Evolutionary conservation across 768 basidiomycete genomes (phyloP), one percentile per base, ranked within the genome.

Genomic region (Ephemerocybe angulata): DNA sequence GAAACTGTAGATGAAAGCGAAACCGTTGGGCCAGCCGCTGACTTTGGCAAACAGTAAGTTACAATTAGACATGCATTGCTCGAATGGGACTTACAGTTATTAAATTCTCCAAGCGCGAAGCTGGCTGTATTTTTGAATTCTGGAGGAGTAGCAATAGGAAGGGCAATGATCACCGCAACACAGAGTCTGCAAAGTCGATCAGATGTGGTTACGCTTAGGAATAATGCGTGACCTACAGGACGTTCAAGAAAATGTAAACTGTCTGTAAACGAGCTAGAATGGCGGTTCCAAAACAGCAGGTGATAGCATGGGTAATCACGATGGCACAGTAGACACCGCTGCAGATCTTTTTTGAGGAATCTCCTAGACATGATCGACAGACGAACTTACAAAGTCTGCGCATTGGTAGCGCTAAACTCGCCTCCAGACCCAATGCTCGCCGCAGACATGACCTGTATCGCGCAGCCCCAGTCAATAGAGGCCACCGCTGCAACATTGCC

Each of bases 201-300:
- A 30, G 55, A 24, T 11, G 40, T 15, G 10, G 5, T 5, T 19
- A 15, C 30, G 12, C 35, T 31, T 27, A 11, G 31, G 22, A 15
- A 12, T 17, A 31, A 19, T 11, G 29, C 11, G 15, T 15, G n/a
- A 70, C 85, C 54, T 65, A 86, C 85, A 81, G 49, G 25, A 90
- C 67, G 63, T 91, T 91, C 38, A 91, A 72, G n/a, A 80, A 59
- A 21, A 90, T 80, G 60, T 87, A 91, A 8, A 87, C 67, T 19
- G 77, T 83, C 65, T 92, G 90, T 13, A 91, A 62, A 27, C 87
- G 75, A 1, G 89, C 89, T 17, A 92, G 73, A 28, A 85, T 49
- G 8, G 73, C 65, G 1, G 88, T 88, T 15, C 81, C 87, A 15
- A 90, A 72, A 58, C 85, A 85, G 60, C 87, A 90, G 24, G 87